These are phyloP conservation scores for Lichenothelia convexa DNA, from an alignment of 495 filamentous ascomycete species.

Conservation along the genomic window DNA sequence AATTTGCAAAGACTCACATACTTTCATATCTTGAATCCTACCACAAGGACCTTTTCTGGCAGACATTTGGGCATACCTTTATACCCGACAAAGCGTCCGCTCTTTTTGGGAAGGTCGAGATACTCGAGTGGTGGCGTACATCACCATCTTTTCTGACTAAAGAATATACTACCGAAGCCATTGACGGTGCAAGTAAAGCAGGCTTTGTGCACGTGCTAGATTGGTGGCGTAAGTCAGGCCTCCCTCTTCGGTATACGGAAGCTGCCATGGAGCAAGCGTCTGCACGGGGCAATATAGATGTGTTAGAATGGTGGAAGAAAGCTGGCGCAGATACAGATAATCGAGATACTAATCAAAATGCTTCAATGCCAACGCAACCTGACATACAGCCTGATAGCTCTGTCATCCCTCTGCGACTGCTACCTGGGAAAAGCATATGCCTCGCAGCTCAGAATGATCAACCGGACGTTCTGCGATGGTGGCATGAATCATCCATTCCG, in stretches of 20 bases:
- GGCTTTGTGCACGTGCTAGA: constrained; percentile 72
- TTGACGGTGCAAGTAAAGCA: constrained; percentile 69
- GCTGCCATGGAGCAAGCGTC: constrained; percentile 71
- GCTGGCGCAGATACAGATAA: constrained; percentile 18
- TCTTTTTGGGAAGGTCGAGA: constrained; percentile 66
- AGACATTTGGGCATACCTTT: constrained; percentile 60
- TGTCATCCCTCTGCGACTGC: constrained; percentile 41
- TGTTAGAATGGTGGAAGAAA: constrained; percentile 81
- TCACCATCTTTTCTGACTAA: constrained; percentile 62
- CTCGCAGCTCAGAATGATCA: constrained; percentile 65
- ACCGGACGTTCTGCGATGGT: constrained; percentile 56
- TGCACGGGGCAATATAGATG: constrained; percentile 59
- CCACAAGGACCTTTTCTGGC: constrained; percentile 62
- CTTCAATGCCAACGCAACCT: background rate
- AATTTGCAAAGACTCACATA: constrained; percentile 63
- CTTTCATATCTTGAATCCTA: constrained; percentile 65
- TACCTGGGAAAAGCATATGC: constrained; percentile 63
- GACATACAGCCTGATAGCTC: constrained; percentile 1
- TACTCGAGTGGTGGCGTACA: constrained; percentile 77
- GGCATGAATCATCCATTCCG: constrained; percentile 58
- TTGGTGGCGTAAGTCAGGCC: constrained; percentile 74
- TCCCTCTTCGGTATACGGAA: constrained; percentile 70
- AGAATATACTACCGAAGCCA: constrained; percentile 57
- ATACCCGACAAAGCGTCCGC: constrained; percentile 71
- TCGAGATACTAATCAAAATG: constrained; percentile 3